Conservation (phyloP, 257 asterid species). For the Petrea volubilis region DNA sequence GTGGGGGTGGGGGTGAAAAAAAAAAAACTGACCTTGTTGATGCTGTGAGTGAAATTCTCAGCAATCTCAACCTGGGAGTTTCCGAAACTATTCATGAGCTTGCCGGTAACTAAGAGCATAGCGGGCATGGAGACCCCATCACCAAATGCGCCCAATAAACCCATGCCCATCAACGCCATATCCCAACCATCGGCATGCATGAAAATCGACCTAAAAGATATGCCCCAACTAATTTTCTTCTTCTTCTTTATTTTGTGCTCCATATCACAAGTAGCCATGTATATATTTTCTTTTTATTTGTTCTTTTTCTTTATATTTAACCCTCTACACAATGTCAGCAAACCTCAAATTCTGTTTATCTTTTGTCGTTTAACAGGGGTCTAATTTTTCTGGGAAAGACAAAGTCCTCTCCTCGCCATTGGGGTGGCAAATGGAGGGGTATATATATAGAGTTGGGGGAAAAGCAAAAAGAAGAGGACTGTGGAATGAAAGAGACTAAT, state of each 20-base stretch:
- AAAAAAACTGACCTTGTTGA: constrained; percentile 53
- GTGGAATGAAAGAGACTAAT: constrained; percentile 9
- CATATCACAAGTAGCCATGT: constrained; percentile 21
- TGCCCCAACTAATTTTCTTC: background rate
- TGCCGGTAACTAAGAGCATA: constrained; percentile 61
- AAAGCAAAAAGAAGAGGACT: background rate
- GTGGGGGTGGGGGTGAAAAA: background rate
- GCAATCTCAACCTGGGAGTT: constrained; percentile 22
- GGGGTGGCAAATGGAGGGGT: constrained; percentile 8
- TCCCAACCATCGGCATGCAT: constrained; percentile 72
- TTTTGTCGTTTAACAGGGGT: background rate
- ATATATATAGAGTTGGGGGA: constrained; percentile 3
- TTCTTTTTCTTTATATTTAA: background rate
- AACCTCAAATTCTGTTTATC: background rate
- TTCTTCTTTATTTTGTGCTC: constrained; percentile 30
- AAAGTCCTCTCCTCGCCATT: background rate
- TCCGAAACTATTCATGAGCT: constrained; percentile 72
- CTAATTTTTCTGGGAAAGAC: constrained; percentile 7
- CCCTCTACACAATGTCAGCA: background rate
- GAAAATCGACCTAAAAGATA: constrained; percentile 53
- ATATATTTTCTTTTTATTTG: background rate
- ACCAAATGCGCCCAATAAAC: constrained; percentile 61
- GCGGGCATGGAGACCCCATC: constrained; percentile 77
- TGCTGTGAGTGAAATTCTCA: constrained; percentile 34
- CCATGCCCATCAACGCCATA: constrained; percentile 57